phyloP scores from a whole-genome alignment of 176 grass and related monocot species.

The Elaeis guineensis region DNA sequence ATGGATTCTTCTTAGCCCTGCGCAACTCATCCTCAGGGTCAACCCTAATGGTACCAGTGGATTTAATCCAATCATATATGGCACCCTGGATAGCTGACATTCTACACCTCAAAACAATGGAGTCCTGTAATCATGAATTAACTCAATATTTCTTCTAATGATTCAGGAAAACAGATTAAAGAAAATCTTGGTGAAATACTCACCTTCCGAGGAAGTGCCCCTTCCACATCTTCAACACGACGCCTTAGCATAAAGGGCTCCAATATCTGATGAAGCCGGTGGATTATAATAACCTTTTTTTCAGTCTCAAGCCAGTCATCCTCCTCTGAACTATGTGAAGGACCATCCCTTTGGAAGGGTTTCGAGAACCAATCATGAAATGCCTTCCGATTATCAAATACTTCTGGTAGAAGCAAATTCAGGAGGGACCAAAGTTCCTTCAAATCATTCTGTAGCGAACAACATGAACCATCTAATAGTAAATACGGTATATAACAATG shows the following conservation, averaged over 20 bases:
- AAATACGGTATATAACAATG: no score
- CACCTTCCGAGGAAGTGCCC: slow-evolving; percentile 93
- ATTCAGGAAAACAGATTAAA: not conserved
- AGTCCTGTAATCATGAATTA: slow-evolving; percentile 42
- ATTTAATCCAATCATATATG: slow-evolving; percentile 99
- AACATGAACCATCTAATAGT: no score
- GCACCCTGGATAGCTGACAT: slow-evolving; percentile 93
- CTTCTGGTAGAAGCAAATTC: slow-evolving; percentile 94
- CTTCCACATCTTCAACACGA: slow-evolving; percentile 97
- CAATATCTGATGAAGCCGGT: slow-evolving; percentile 93
- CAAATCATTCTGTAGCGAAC: slow-evolving; percentile 67
- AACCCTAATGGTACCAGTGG: slow-evolving; percentile 96
- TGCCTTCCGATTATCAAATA: slow-evolving; percentile 96
- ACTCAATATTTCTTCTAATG: slow-evolving; percentile 17
- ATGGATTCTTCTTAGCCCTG: slow-evolving; percentile 64
- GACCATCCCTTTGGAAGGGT: slow-evolving; percentile 70
- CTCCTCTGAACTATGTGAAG: slow-evolving; percentile 61
- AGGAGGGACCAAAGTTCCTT: slow-evolving; percentile 99
- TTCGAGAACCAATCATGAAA: slow-evolving; percentile 99
- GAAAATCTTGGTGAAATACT: not conserved
- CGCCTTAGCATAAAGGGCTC: slow-evolving; percentile 98
- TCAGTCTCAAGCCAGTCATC: slow-evolving; percentile 99
- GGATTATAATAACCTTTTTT: slow-evolving; percentile 98
- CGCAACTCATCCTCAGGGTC: slow-evolving; percentile 88
- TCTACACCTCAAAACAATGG: slow-evolving; percentile 93